Evolutionary conservation across 2,329 filamentous ascomycete species (phyloP).

Genomic region (Teratosphaeria destructans): DNA sequence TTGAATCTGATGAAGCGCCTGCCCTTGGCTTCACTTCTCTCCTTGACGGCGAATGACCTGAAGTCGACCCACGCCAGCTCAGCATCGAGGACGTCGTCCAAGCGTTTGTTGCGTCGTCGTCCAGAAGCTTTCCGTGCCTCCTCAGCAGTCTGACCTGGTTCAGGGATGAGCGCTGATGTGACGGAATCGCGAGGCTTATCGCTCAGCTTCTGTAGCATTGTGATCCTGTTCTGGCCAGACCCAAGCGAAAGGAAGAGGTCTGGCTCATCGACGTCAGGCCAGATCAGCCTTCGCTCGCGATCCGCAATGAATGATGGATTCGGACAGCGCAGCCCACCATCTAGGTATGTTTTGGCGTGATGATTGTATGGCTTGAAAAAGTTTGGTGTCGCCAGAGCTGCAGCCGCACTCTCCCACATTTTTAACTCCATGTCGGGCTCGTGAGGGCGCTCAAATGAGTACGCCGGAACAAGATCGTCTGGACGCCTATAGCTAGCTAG

Average conservation of each 20-base stretch:
- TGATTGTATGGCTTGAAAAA: conserved; percentile 43
- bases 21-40: conserved; percentile 14
- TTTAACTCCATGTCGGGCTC: conserved; percentile 31
- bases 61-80: conserved; percentile 28
- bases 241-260: conserved; percentile 27
- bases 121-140: conserved; percentile 10
- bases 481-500: conserved; percentile 37
- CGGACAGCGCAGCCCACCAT: conserved; percentile 40
- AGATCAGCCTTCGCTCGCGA: conserved; percentile 29
- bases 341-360: conserved; percentile 40
- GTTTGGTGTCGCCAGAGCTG: conserved; percentile 40
- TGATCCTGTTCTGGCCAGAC: conserved; percentile 24
- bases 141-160: conserved; percentile 3
- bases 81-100: conserved; percentile 27
- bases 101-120: conserved; percentile 14
- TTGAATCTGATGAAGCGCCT: conserved; percentile 27
- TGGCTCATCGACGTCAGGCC: conserved; percentile 24
- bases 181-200: conserved; percentile 11
- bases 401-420: conserved; percentile 43
- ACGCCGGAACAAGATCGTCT: conserved; percentile 19
- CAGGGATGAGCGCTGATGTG: neutral
- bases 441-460: conserved; percentile 32
- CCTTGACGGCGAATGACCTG: conserved; percentile 18
- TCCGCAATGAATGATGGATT: conserved; percentile 44
- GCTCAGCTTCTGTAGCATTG: conserved; percentile 19